Conservation (phyloP, 2,329 filamentous ascomycete species). For the Fusarium goolgardi region DNA sequence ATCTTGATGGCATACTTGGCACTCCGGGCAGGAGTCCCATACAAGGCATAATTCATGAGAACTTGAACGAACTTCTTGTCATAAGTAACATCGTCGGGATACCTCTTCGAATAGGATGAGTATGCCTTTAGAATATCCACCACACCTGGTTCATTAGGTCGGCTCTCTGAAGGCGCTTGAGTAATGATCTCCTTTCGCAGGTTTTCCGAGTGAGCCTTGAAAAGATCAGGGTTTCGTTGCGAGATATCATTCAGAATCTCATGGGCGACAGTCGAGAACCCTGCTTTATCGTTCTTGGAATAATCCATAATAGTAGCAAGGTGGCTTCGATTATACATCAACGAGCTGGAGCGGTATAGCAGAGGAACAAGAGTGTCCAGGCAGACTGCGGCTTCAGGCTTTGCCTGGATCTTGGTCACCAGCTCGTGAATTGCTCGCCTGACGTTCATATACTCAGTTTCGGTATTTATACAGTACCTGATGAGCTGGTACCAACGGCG, state of each 20-base stretch:
- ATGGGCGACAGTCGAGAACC: slow-evolving; percentile 82
- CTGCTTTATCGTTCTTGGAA: slow-evolving; percentile 84
- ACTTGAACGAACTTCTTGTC: slow-evolving; percentile 85
- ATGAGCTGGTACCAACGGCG: slow-evolving; percentile 90
- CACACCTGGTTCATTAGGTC: slow-evolving; percentile 76
- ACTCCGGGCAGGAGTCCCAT: slow-evolving; percentile 82
- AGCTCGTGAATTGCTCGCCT: slow-evolving; percentile 91
- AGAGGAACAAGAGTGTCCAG: slow-evolving; percentile 85
- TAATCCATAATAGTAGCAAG: slow-evolving; percentile 89
- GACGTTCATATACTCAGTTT: slow-evolving; percentile 93
- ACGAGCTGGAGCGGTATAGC: slow-evolving; percentile 82
- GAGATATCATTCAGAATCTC: slow-evolving; percentile 94
- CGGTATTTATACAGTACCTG: slow-evolving; percentile 76
- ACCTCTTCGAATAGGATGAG: slow-evolving; percentile 88
- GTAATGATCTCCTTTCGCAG: slow-evolving; percentile 88
- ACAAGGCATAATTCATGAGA: slow-evolving; percentile 83
- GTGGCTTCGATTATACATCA: slow-evolving; percentile 95
- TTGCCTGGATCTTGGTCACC: slow-evolving; percentile 80
- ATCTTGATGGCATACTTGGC: slow-evolving; percentile 96
- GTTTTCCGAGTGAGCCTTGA: slow-evolving; percentile 92
- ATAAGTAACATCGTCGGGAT: slow-evolving; percentile 83
- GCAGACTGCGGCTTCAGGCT: slow-evolving; percentile 69
- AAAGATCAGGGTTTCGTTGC: slow-evolving; percentile 85
- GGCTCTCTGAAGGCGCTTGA: slow-evolving; percentile 77
- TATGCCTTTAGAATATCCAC: slow-evolving; percentile 95